Conservation (phyloP, 306 rosid genomes). For the Amphicarpaea edgeworthii region DNA sequence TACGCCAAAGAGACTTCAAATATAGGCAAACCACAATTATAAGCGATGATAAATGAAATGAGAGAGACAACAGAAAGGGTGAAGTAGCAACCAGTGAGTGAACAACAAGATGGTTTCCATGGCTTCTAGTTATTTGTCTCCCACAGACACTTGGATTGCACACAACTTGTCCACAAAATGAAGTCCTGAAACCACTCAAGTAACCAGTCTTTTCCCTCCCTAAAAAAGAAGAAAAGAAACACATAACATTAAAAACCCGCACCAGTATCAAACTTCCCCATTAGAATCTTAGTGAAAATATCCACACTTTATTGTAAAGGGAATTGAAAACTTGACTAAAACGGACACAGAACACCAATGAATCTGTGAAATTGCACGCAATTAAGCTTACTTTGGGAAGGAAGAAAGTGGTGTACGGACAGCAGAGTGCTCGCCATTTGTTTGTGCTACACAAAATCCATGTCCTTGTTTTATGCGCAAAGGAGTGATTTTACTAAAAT, state of each 20-base stretch:
- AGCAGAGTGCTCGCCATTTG: slow-evolving; percentile 77
- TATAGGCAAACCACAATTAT: slow-evolving; percentile 3
- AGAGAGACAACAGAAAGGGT: slow-evolving; percentile 44
- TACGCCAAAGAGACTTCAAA: slow-evolving; percentile 25
- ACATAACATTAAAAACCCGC: slow-evolving; percentile 15
- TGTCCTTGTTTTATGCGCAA: slow-evolving; percentile 29
- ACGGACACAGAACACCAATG: slow-evolving; percentile 7
- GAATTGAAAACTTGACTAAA: not conserved
- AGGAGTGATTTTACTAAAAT: slow-evolving; percentile 47
- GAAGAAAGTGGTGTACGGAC: slow-evolving; percentile 59
- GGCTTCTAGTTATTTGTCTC: slow-evolving; percentile 46
- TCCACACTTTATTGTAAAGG: slow-evolving; percentile 11
- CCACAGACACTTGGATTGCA: slow-evolving; percentile 45
- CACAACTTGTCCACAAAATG: slow-evolving; percentile 60
- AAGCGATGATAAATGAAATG: slow-evolving; percentile 17
- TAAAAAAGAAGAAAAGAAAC: slow-evolving; percentile 50
- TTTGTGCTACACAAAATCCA: slow-evolving; percentile 18
- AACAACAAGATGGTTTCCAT: slow-evolving; percentile 64
- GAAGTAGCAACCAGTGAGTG: slow-evolving; percentile 69
- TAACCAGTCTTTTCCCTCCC: slow-evolving; percentile 60
- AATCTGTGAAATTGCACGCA: slow-evolving; percentile 32
- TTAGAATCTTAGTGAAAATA: slow-evolving; percentile 4
- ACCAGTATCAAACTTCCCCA: not conserved
- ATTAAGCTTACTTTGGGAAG: slow-evolving; percentile 64
- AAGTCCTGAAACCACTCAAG: slow-evolving; percentile 57